Evolutionary conservation across 495 filamentous ascomycete genomes (phyloP), one percentile per base, ranked within the genome.

Genomic region (Aspergillus sclerotiicarbonarius): DNA sequence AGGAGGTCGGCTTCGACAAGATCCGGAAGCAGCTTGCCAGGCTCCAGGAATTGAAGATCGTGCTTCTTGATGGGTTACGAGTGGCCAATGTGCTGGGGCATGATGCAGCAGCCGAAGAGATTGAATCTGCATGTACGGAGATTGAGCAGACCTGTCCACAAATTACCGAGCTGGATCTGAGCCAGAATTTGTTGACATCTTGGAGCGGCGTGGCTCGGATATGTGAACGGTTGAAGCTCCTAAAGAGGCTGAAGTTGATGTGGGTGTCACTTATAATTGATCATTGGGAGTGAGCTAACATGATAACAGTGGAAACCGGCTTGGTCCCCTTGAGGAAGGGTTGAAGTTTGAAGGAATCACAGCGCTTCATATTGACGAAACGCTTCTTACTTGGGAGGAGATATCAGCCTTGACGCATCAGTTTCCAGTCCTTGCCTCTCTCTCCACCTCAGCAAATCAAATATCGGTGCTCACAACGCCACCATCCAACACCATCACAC

Each of bases 1-100:
- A 98, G 73, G 95, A 98, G 75, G 84, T 98, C 20, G 94, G 94
- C 44, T 98, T 98, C 67, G 92, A 95, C 53, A 96, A 96, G 77
- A 92, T 96, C 60, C 80, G 88, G 25, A 82, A 81, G 58, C 82
- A 92, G 72, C 85, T 91, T 53, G 87, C 90, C 2, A 81, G 89
- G 67, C 76, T 98, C 20, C 73, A 85, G 47, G 88, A 92, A 64
- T 78, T 98, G 57, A 84, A 80, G 55, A 85, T 91, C 58, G 87
- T 96, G 41, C 75, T 97, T 15, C 79, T 98, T 5, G 92, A 98
- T 74, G 86, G 87, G 2, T 65, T 89, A 57, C 73, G 77, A 32
- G 83, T 97, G 44, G 75, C 70, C 9, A 72, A 75, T 13, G 62
- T 80, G 19, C 53, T 73, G 35, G 58, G 70, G 16, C 60, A 73